These are phyloP conservation scores for Trichoderma aggressivum DNA, from an alignment of 2,329 filamentous ascomycete species.

Conservation along the genomic window DNA sequence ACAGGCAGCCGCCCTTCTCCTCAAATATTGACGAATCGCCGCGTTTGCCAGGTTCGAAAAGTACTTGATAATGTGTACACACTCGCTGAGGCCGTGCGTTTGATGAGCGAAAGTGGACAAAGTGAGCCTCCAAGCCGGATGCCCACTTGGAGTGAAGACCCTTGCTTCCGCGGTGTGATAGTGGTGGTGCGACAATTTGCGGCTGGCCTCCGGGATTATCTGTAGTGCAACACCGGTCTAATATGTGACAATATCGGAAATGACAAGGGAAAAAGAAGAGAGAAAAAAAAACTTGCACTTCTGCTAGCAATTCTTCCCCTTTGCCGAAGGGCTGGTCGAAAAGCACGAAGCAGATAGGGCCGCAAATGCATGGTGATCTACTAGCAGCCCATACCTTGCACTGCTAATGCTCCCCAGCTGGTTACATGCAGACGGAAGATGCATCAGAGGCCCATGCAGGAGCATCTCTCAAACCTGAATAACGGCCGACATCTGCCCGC, in stretches of 20 bases:
- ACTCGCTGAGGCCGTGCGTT: background rate
- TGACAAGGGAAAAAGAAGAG: background rate
- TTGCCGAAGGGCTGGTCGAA: slow-evolving; percentile 5
- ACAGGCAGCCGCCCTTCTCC: slow-evolving; percentile 10
- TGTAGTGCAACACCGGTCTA: background rate
- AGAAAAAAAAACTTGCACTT: background rate
- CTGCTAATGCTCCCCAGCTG: slow-evolving; percentile 1
- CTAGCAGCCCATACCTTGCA: background rate
- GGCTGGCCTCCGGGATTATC: slow-evolving; percentile 13
- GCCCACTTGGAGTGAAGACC: slow-evolving; percentile 6
- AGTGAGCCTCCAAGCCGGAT: slow-evolving; percentile 1
- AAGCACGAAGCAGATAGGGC: background rate
- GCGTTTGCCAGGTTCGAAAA: background rate
- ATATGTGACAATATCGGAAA: slow-evolving; percentile 5
- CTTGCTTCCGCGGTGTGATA: slow-evolving; percentile 14
- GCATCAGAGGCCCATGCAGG: slow-evolving; percentile 4
- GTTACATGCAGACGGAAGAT: slow-evolving; percentile 15
- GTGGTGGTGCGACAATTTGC: slow-evolving; percentile 18
- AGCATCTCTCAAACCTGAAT: background rate
- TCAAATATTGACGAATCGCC: slow-evolving; percentile 11
- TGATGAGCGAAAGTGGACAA: slow-evolving; percentile 1
- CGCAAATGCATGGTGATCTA: background rate
- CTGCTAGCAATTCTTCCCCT: background rate
- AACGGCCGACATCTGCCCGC: slow-evolving; percentile 16
- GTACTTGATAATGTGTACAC: background rate